phyloP scores from a whole-genome alignment of 306 rosid genomes.

The Sicyos baderoa region DNA sequence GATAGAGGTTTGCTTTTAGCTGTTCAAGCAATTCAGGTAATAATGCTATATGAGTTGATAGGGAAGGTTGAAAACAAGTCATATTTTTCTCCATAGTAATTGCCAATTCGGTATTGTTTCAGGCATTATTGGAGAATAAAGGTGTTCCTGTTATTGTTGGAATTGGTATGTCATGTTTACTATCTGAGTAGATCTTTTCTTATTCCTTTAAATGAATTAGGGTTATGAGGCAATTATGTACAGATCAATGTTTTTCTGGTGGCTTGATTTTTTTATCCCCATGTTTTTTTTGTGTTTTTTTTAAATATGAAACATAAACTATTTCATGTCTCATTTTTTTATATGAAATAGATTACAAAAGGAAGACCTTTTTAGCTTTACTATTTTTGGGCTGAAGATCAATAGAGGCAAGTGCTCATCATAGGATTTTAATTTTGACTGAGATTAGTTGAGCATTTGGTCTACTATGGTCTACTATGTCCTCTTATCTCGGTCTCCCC shows the following conservation, averaged over 20 bases:
- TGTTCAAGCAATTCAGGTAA: slow-evolving; percentile 96
- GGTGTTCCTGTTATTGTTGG: slow-evolving; percentile 92
- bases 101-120: slow-evolving; percentile 30
- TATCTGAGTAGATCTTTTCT: neutral
- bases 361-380: neutral
- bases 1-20: slow-evolving; percentile 98
- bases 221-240: neutral
- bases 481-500: neutral
- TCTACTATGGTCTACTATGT: too few relatives aligned
- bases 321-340: too few relatives aligned
- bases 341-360: too few relatives aligned
- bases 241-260: neutral
- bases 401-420: neutral
- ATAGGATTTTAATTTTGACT: neutral
- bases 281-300: too few relatives aligned
- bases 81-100: slow-evolving; percentile 5
- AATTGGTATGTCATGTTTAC: slow-evolving; percentile 51
- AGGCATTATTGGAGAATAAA: slow-evolving; percentile 97
- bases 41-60: slow-evolving; percentile 24
- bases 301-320: too few relatives aligned
- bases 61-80: neutral
- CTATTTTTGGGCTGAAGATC: neutral
- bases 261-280: neutral
- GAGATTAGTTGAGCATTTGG: neutral
- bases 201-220: neutral